Base-by-base conservation (phyloP, 805 yeast species). In the Lachancea waltii region DNA sequence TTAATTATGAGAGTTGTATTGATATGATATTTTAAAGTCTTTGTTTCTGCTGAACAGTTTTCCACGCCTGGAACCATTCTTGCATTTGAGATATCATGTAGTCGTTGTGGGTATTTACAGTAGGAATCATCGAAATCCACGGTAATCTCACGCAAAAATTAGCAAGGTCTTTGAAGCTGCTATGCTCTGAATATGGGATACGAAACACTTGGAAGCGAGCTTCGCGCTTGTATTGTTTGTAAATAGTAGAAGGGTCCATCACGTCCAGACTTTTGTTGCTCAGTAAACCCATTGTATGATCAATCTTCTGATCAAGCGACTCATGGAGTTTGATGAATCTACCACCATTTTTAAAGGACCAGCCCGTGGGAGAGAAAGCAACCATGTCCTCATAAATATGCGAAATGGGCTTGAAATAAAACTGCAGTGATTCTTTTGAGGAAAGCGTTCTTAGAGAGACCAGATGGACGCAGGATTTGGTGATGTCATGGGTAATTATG, bases 181-280 rank as follows among this genome's bases (percentile, higher is more conserved):
- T 85, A 62, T 92, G 98, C 54, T 92, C 98, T 52, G 94, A 81
- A 53, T 92, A 92, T 0, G 98, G 97, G 1, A 89, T 73, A 8
- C 72, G 59, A 48, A 80, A 79, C 1, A 77, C 65, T 33, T 77
- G 71, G 35, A 66, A 58, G 29, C 58, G 48, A 47, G 65, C 38
- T 39, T 57, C 33, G 26, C 48, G 42, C 43, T 61, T 55, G 54
- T 55, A 58, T 35, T 65, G 67, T 43, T 37, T 51, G 50, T 9
- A 56, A 33, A 48, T 46, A 41, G 54, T 43, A 4, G 46, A 37
- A 3, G 41, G 19, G 15, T 49, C 48, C 26, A 54, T 37, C 1
- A 27, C 26, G 15, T 47, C 46, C 13, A 39, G 41, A 13, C 37
- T 18, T 8, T 26, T 38, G 19, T 46, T 38, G 3, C 41, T 30